Evolutionary conservation across 345 rosid species (phyloP), one percentile per base, ranked within the genome.

Genomic region (Ceriops zippeliana): DNA sequence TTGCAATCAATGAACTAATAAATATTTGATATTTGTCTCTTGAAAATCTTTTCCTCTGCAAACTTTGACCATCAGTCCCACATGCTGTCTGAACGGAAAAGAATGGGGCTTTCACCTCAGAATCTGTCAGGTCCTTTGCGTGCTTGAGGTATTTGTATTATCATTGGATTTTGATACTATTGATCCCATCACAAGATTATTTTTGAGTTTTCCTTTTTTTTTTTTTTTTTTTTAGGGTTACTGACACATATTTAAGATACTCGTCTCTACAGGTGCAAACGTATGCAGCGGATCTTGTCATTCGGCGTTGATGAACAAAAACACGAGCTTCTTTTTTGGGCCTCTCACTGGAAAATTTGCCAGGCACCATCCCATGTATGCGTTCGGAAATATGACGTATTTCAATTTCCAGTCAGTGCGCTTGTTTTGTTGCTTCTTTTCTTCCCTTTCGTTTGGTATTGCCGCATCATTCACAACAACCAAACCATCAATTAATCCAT

Each of bases 61-160:
- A 75, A 64, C 71, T 78, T 82, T 84, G 85, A 81, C 87, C 79
- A 78, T 68, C 49, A 42, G 19, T 17, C 70, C 67, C 63, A 37
- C 30, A 21, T 64, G 63, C 67, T 70, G 74, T 72, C 79, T 62
- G 68, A 61, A 74, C 56, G 61, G 68, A 66, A 71, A 74, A 62
- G 30, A 68, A 58, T 59, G 69, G 63, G 56, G 51, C 69, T 69
- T 70, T 30, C 76, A 73, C 75, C 76, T 5, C 28, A 17, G 64
- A 46, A 38, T 58, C 64, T 65, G 75, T 22, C 75, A 72, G 65
- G 65, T 71, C 59, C 65, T 72, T 65, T 65, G 70, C 21, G 54
- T 37, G 52, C 24, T 32, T 24, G 63, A 51, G 27, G 6, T 63
- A 11, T 27, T 27, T n/a, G 15, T 26, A 49, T 27, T 47, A 17